Percentiles rank a stretch among this genome's conserved stretches.
Conservation (phyloP, 2,329 filamentous ascomycete species). For the Aspergillus ochraceus region DNA sequence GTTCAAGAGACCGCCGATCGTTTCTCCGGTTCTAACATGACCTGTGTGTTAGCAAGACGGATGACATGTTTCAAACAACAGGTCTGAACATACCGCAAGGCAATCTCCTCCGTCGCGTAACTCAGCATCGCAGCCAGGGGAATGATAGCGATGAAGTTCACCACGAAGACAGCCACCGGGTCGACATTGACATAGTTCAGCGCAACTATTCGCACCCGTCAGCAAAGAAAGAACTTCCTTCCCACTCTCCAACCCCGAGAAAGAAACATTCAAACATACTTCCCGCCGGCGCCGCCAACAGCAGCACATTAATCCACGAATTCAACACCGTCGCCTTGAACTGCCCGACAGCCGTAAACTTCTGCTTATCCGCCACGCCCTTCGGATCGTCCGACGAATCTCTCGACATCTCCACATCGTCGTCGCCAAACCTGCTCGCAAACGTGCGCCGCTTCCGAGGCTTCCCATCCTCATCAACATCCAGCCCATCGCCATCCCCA, state of each 20-base stretch:
- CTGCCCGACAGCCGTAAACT: slow-evolving; percentile 41
- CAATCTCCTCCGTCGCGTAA: slow-evolving; percentile 88
- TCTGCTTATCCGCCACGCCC: slow-evolving; percentile 26
- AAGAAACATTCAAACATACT: slow-evolving; percentile 36
- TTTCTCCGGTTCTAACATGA: slow-evolving; percentile 67
- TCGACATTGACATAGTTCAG: slow-evolving; percentile 64
- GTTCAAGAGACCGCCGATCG: slow-evolving; percentile 83
- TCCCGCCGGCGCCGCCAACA: slow-evolving; percentile 76
- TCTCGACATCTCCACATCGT: slow-evolving; percentile 13
- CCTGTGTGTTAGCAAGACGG: neutral
- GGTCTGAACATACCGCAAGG: slow-evolving; percentile 50
- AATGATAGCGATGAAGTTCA: slow-evolving; percentile 94
- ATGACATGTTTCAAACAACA: neutral
- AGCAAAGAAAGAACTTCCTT: neutral
- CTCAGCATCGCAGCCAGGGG: slow-evolving; percentile 83
- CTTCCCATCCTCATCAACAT: slow-evolving; percentile 10
- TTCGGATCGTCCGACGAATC: slow-evolving; percentile 6
- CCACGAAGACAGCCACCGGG: slow-evolving; percentile 69
- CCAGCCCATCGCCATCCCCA: slow-evolving; percentile 12
- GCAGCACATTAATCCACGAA: slow-evolving; percentile 83
- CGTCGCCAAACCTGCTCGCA: slow-evolving; percentile 18
- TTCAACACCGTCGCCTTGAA: slow-evolving; percentile 70
- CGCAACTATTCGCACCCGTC: slow-evolving; percentile 50
- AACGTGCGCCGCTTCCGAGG: slow-evolving; percentile 29
- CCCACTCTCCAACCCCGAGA: neutral